phyloP scores from a whole-genome alignment of 371 early-diverging fungal species.

The Chytridiales sp. region DNA sequence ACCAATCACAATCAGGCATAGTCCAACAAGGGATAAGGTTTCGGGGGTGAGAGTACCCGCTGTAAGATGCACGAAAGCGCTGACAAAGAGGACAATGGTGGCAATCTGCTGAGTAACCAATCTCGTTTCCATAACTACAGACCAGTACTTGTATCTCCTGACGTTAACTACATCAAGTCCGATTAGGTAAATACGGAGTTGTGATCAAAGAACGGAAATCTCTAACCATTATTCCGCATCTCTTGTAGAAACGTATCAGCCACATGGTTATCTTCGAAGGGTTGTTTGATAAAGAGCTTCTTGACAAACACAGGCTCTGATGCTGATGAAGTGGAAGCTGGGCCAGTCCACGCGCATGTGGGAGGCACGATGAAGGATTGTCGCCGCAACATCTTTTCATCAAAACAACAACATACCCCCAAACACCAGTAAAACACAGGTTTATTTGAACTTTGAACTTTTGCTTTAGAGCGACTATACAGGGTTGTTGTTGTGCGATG shows the following conservation, averaged over 20 bases:
- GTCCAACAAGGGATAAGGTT: constrained; percentile 61
- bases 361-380: no score
- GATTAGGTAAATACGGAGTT: background rate
- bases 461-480: no score
- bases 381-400: no score
- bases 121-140: constrained; percentile 29
- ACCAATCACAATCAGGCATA: constrained; percentile 58
- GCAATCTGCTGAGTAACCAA: constrained; percentile 81
- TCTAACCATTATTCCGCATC: background rate
- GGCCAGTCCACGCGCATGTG: no score
- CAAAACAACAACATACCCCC: no score
- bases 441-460: no score
- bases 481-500: no score
- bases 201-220: constrained; percentile 6
- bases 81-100: constrained; percentile 78
- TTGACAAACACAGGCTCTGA: no score
- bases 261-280: background rate
- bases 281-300: background rate
- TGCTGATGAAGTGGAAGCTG: no score
- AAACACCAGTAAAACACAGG: no score
- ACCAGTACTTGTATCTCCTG: constrained; percentile 35
- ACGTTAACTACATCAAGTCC: constrained; percentile 33
- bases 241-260: constrained; percentile 1
- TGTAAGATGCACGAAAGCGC: constrained; percentile 79
- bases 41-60: constrained; percentile 54